Conservation (phyloP, 2,329 filamentous ascomycete species). For the Lachnellula subtilissima region DNA sequence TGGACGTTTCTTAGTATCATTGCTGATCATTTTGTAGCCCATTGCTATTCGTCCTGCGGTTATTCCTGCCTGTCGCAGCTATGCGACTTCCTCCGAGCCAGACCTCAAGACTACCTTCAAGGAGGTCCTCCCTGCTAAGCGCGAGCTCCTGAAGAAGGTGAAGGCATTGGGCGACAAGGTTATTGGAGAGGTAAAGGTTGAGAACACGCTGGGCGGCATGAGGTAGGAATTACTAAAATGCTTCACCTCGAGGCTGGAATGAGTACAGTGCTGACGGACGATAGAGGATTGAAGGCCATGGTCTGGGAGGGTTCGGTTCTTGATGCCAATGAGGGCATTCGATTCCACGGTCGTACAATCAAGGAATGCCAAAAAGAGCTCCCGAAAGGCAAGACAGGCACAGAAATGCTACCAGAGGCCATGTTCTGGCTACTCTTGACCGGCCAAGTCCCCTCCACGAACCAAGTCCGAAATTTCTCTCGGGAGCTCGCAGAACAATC, state of each 20-base stretch:
- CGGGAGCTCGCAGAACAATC: slow-evolving; percentile 84
- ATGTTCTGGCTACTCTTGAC: slow-evolving; percentile 99
- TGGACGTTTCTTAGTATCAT: slow-evolving; percentile 13
- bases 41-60: slow-evolving; percentile 31
- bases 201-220: slow-evolving; percentile 95
- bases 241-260: neutral
- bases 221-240: slow-evolving; percentile 42
- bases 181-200: slow-evolving; percentile 88
- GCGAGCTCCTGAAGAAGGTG: slow-evolving; percentile 89
- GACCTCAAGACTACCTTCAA: slow-evolving; percentile 85
- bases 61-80: slow-evolving; percentile 46
- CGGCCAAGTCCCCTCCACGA: slow-evolving; percentile 78
- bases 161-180: slow-evolving; percentile 78
- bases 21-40: slow-evolving; percentile 19
- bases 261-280: slow-evolving; percentile 13
- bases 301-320: slow-evolving; percentile 98
- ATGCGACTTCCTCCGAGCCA: slow-evolving; percentile 74
- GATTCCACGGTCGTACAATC: slow-evolving; percentile 96
- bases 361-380: slow-evolving; percentile 94
- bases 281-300: slow-evolving; percentile 86
- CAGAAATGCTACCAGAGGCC: slow-evolving; percentile 95
- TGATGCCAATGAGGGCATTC: slow-evolving; percentile 93
- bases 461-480: slow-evolving; percentile 77
- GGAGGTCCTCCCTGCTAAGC: slow-evolving; percentile 82
- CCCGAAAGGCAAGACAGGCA: slow-evolving; percentile 85